A percentile compares a stretch with the other conserved stretches of the same genome.
These are phyloP conservation scores for Kodamaea sagamina DNA, from an alignment of 805 yeast genomes.

Conservation along the genomic window DNA sequence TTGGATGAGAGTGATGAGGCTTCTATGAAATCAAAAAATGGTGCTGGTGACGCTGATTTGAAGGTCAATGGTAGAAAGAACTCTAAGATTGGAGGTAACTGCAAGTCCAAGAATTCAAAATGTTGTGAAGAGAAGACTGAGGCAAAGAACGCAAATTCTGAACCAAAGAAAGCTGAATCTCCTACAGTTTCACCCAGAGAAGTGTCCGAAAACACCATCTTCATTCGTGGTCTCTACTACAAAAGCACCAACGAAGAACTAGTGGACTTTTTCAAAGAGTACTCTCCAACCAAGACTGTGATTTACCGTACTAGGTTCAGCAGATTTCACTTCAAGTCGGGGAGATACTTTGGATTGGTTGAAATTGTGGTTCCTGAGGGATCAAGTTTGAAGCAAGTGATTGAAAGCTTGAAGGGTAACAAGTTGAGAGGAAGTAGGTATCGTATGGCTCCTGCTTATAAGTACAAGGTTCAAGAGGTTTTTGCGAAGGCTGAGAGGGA, in stretches of 20 bases:
- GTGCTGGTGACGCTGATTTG: too few species aligned
- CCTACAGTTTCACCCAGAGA: slow-evolving; percentile 7
- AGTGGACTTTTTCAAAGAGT: slow-evolving; percentile 46
- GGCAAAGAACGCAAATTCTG: not conserved
- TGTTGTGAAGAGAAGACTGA: too few species aligned
- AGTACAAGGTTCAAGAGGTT: slow-evolving; percentile 6
- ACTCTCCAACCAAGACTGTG: slow-evolving; percentile 48
- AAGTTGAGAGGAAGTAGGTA: slow-evolving; percentile 23
- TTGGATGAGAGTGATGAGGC: too few species aligned
- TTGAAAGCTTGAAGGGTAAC: slow-evolving; percentile 37
- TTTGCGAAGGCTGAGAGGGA: not conserved
- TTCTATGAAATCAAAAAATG: too few species aligned
- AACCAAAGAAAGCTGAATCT: not conserved
- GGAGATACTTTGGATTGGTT: slow-evolving; percentile 51
- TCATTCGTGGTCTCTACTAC: slow-evolving; percentile 42
- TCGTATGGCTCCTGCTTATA: slow-evolving; percentile 4
- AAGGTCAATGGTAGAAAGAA: too few species aligned
- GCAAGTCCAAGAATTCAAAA: too few species aligned
- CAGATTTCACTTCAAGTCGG: slow-evolving; percentile 33
- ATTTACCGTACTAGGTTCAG: slow-evolving; percentile 43
- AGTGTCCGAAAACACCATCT: slow-evolving; percentile 48
- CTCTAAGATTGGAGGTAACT: too few species aligned
- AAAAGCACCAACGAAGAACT: slow-evolving; percentile 46
- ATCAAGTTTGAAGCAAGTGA: slow-evolving; percentile 45
- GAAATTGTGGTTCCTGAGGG: slow-evolving; percentile 42